Base-by-base conservation (phyloP, 208 protist species). In the Plasmodiophora brassicae region DNA sequence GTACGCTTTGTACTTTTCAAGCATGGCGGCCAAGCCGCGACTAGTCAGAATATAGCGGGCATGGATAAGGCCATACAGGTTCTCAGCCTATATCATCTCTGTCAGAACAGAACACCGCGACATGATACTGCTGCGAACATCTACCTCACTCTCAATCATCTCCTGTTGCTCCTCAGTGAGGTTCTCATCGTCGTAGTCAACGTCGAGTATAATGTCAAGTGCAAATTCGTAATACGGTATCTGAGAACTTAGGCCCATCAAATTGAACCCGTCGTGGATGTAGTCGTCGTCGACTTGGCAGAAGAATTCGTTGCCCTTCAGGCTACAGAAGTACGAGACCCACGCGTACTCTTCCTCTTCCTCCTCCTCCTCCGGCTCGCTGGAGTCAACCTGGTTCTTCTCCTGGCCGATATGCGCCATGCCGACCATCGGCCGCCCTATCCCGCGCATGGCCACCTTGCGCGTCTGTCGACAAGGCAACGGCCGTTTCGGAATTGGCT, bases 231-330 rank as follows among this genome's bases (percentile, higher is more conserved):
- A 99, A 91, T 97, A 97, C 28, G 97, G 95, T 14, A 99, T 97
- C 84, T 89, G 43, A 5, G 54, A 87, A 41, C 57, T 46, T 25
- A 90, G 88, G 5, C 71, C 60, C 0, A 95, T 98, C 41, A 99
- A 92, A 93, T 99, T 99, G 91, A 99, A 99, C 78, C 98, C 96
- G 88, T 99, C 97, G 54, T 94, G 89, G 0, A 92, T 89, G 45
- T 87, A 93, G 20, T 90, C 89, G 1, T 85, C 86, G 22, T 93
- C 91, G 14, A 93, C 90, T 90, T 90, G 32, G 71, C 94, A 96
- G 92, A 99, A 99, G 89, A 98, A 98, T 91, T 99, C 97, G 71
- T 99, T 98, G 43, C 97, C 97, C 87, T 97, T 97, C 84, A 99
- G 89, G 44, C 95, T 96, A 88, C 97, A 98, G 89, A 98, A 99